phyloP scores from a whole-genome alignment of 1,284 basidiomycete genomes.

The Ustilago sp. region DNA sequence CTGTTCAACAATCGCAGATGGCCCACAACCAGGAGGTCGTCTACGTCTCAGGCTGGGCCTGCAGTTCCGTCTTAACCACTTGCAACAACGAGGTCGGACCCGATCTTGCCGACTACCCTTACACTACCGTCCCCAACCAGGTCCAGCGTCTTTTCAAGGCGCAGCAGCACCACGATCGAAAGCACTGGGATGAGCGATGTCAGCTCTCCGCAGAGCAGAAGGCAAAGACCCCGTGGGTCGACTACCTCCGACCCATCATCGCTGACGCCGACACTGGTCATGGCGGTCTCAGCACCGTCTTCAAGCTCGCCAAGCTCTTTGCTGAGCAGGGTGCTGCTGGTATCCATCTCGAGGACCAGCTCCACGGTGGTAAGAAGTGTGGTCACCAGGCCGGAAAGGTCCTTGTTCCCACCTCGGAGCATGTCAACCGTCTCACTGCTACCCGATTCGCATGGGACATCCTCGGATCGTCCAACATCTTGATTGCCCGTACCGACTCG shows the following conservation, averaged over 20 bases:
- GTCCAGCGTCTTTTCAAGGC: slow-evolving; percentile 69
- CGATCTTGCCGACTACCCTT: slow-evolving; percentile 94
- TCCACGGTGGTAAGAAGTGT: slow-evolving; percentile 74
- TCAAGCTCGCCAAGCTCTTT: slow-evolving; percentile 69
- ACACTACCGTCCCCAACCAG: slow-evolving; percentile 88
- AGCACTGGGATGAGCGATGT: slow-evolving; percentile 68
- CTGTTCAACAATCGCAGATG: slow-evolving; percentile 97
- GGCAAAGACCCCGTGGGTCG: slow-evolving; percentile 66
- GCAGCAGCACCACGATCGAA: slow-evolving; percentile 69
- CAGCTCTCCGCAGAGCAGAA: slow-evolving; percentile 58
- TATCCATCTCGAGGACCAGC: slow-evolving; percentile 68
- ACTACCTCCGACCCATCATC: slow-evolving; percentile 68
- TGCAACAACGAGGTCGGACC: slow-evolving; percentile 96
- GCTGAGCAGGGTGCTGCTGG: slow-evolving; percentile 71
- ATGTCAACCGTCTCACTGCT: slow-evolving; percentile 83
- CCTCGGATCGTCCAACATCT: slow-evolving; percentile 84
- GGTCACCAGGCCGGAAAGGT: slow-evolving; percentile 95
- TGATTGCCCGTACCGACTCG: slow-evolving; percentile 91
- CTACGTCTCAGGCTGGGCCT: slow-evolving; percentile 97
- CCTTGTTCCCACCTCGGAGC: slow-evolving; percentile 86
- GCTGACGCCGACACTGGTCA: slow-evolving; percentile 69
- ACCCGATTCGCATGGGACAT: slow-evolving; percentile 89
- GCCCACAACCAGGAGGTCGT: slow-evolving; percentile 92
- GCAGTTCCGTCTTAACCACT: slow-evolving; percentile 78
- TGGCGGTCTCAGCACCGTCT: slow-evolving; percentile 67